phyloP scores from a whole-genome alignment of 2,329 filamentous ascomycete genomes.

The Exserohilum turcica region DNA sequence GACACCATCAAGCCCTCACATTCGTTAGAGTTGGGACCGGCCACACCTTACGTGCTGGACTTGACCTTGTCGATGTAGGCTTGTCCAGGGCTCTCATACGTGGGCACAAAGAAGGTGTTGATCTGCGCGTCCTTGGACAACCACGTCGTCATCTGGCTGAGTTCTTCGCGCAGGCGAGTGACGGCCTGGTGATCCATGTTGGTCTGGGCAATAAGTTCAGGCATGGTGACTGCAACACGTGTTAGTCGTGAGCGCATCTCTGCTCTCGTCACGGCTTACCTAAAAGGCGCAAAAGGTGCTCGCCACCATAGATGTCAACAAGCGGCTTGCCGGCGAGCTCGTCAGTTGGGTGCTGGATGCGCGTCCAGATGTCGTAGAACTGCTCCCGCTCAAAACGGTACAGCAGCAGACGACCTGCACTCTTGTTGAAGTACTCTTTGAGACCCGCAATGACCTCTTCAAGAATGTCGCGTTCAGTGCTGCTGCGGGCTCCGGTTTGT shows the following conservation, averaged over 20 bases:
- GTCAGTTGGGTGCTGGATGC: slow-evolving; percentile 66
- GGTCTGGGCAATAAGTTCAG: slow-evolving; percentile 92
- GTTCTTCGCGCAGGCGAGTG: slow-evolving; percentile 83
- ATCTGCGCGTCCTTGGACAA: slow-evolving; percentile 70
- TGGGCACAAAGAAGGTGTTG: slow-evolving; percentile 74
- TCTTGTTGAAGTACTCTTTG: slow-evolving; percentile 92
- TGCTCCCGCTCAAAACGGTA: slow-evolving; percentile 94
- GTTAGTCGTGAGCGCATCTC: not conserved
- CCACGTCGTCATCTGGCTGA: slow-evolving; percentile 85
- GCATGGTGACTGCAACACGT: slow-evolving; percentile 71
- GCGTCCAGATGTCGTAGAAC: slow-evolving; percentile 76
- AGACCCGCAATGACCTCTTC: slow-evolving; percentile 87
- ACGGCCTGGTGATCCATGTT: slow-evolving; percentile 97
- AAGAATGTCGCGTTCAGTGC: slow-evolving; percentile 79
- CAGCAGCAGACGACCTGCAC: slow-evolving; percentile 82
- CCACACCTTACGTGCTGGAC: slow-evolving; percentile 30
- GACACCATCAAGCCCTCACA: not conserved
- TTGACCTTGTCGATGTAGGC: slow-evolving; percentile 73
- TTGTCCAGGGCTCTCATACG: slow-evolving; percentile 74
- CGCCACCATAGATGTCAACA: slow-evolving; percentile 86
- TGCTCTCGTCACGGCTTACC: slow-evolving; percentile 61
- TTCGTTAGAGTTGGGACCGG: not conserved
- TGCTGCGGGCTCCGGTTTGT: slow-evolving; percentile 63
- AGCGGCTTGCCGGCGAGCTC: slow-evolving; percentile 72
- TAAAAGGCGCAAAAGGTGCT: slow-evolving; percentile 87